These are phyloP conservation scores for Candida smagusa DNA, from an alignment of 1,139 yeast species.

Conservation along the genomic window DNA sequence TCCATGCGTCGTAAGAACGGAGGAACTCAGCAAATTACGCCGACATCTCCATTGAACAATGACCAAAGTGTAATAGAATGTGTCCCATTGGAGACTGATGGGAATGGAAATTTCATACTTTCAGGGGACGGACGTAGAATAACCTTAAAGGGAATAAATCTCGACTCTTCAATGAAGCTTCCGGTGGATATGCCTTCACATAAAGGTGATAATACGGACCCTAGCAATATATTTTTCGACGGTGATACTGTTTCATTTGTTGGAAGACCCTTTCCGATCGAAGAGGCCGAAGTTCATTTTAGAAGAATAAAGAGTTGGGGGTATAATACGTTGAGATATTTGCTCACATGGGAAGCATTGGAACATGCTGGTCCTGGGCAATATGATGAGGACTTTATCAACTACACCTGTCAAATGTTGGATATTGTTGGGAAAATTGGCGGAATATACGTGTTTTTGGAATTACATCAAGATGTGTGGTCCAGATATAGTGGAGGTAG, in stretches of 20 bases:
- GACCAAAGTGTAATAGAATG: slow-evolving; percentile 26
- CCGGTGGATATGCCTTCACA: slow-evolving; percentile 59
- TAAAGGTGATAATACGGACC: slow-evolving; percentile 40
- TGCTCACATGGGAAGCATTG: slow-evolving; percentile 89
- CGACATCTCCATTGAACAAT: slow-evolving; percentile 10
- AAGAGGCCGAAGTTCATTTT: slow-evolving; percentile 69
- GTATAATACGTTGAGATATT: slow-evolving; percentile 70
- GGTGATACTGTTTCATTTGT: slow-evolving; percentile 77
- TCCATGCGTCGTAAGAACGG: slow-evolving; percentile 19
- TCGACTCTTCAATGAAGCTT: slow-evolving; percentile 72
- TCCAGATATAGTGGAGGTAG: slow-evolving; percentile 88
- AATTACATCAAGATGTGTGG: slow-evolving; percentile 96
- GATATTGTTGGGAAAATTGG: slow-evolving; percentile 57
- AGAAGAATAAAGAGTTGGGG: slow-evolving; percentile 76
- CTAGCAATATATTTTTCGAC: slow-evolving; percentile 51
- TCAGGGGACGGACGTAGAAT: slow-evolving; percentile 50
- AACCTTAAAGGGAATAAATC: slow-evolving; percentile 74
- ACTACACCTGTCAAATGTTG: slow-evolving; percentile 64
- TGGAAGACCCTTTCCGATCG: slow-evolving; percentile 75
- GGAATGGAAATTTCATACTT: slow-evolving; percentile 61
- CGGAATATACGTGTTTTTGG: slow-evolving; percentile 78
- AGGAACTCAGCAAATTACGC: slow-evolving; percentile 5
- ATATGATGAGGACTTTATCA: slow-evolving; percentile 75
- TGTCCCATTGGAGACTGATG: slow-evolving; percentile 30
- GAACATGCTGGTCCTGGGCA: slow-evolving; percentile 86